Percentiles rank a stretch among this genome's conserved stretches.
Evolutionary conservation across 257 asterid species (phyloP).

Genomic region (Leonotis leonurus): DNA sequence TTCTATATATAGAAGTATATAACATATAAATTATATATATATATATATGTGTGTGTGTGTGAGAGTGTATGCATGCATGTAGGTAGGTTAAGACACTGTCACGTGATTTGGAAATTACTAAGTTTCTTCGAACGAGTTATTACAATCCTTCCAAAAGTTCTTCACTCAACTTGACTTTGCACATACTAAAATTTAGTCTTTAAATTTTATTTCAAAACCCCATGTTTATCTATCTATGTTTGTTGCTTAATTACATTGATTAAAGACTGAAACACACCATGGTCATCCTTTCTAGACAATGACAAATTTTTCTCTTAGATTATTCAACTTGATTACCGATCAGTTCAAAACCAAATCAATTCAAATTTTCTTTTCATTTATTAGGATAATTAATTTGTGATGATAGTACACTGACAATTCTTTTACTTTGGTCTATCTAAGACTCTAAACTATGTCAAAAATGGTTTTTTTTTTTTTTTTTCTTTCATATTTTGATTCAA

Average conservation of each 20-base stretch:
- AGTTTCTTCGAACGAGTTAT: conserved; percentile 1
- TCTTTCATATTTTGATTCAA: no score
- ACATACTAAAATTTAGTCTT: not conserved
- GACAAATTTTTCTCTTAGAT: not conserved
- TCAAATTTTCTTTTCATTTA: not conserved
- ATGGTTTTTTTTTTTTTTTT: no score
- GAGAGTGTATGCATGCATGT: no score
- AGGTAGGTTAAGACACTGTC: not conserved
- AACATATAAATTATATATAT: no score
- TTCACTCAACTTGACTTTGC: conserved; percentile 13
- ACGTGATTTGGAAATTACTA: not conserved
- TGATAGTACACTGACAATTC: not conserved
- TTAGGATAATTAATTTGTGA: not conserved
- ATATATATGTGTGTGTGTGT: not conserved
- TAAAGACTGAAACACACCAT: not conserved
- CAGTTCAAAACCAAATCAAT: not conserved
- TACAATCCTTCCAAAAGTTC: not conserved
- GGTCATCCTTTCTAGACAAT: not conserved
- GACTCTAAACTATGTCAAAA: no score
- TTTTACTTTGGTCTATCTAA: not conserved
- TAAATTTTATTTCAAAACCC: not conserved
- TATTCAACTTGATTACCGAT: not conserved
- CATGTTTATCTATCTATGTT: not conserved
- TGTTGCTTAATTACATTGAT: not conserved
- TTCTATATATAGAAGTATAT: not conserved